Percentiles rank a stretch among this genome's conserved stretches.
phyloP scores from a whole-genome alignment of 139 green algal species.

The Coelastrella sp. region DNA sequence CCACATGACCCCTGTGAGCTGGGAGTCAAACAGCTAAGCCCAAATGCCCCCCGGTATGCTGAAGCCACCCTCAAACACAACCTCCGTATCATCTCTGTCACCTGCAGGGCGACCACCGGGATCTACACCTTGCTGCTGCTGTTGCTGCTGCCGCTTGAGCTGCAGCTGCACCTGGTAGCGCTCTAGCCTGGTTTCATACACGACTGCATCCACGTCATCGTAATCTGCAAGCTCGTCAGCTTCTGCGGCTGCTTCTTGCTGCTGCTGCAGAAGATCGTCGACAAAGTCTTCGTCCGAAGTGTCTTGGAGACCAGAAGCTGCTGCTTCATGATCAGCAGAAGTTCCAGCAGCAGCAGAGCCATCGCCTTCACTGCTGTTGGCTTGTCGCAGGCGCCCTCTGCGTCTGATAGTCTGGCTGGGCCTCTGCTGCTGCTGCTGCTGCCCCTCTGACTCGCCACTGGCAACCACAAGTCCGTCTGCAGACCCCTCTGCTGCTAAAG shows the following conservation, averaged over 20 bases:
- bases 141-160: constrained; percentile 33
- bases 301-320: too few species aligned
- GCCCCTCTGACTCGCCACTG: neutral
- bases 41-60: constrained; percentile 64
- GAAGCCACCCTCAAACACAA: constrained; percentile 81
- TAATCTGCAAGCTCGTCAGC: constrained; percentile 61
- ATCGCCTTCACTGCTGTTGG: neutral
- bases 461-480: neutral
- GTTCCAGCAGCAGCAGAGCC: too few species aligned
- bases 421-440: neutral
- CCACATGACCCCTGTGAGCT: constrained; percentile 95
- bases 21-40: constrained; percentile 91
- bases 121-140: constrained; percentile 20
- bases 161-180: constrained; percentile 38
- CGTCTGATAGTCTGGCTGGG: neutral
- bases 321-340: too few species aligned
- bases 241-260: constrained; percentile 1
- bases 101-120: neutral
- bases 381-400: neutral
- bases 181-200: constrained; percentile 55
- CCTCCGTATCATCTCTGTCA: constrained; percentile 48
- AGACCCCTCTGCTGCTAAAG: neutral
- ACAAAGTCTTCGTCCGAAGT: constrained; percentile 2
- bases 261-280: neutral
- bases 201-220: constrained; percentile 70